Evolutionary conservation across 768 basidiomycete species (phyloP), one percentile per base, ranked within the genome.

Genomic region (Suillus bovinus): DNA sequence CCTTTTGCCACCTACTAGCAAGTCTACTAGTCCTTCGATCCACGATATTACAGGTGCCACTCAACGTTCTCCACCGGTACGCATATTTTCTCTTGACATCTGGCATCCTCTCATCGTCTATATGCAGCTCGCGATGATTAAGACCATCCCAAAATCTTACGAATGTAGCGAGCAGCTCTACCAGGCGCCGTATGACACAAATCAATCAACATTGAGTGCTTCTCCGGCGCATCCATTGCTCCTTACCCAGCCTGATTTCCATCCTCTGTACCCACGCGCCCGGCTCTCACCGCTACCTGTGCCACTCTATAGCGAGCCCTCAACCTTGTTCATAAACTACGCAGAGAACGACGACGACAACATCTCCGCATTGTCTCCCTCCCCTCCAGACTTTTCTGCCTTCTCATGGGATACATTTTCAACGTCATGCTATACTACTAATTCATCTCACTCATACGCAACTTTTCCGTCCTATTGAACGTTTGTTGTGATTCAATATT

Each of bases 1-100:
- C 8, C 61, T 76, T 58, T 44, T 78, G 8, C 77, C 76, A 4
- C 73, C 75, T 2, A 27, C 60, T 2, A 27, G 59, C 31, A 31
- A 54, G 56, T 56, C 34, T 20, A 22, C 50, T 31, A 53, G 17
- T 7, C 44, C 39, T 29, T 8, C 53, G 36, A 33, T 54, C 17
- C 14, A 39, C 17, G 38, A 39, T 17, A 13, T 56, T 17, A 8
- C 24, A 20, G 4, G 38, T 56, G 38, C 38, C 24, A 56, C 55
- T 29, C 55, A 56, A 11, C 20, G 39, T 39, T 56, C 22, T 27
- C 55, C 24, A 29, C 27, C 17, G 38, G 55, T 56, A 6, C 17
- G 38, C 10, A 27, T 6, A 29, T 56, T 27, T 29, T 20, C 14
- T 17, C 20, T 24, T 5, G 8, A 27, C 2, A 9, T 55, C 24